Percentiles rank a stretch among this genome's conserved stretches.
phyloP scores from a whole-genome alignment of 192 early-diverging fungal species.

The Coemansia sp. region DNA sequence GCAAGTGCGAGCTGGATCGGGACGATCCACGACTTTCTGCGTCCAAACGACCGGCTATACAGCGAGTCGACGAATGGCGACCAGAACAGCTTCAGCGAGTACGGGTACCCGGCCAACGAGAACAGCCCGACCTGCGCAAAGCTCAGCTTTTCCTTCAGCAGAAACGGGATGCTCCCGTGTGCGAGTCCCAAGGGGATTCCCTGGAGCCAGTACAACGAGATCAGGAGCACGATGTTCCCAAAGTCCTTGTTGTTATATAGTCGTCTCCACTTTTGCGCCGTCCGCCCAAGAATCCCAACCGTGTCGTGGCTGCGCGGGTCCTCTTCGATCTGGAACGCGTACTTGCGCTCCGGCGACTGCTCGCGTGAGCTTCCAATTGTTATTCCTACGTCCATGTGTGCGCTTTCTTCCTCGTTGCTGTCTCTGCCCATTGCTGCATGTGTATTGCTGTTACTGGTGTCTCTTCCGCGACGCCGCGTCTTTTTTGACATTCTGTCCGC shows the following conservation, averaged over 20 bases:
- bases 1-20: slow-evolving; percentile 92
- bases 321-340: slow-evolving; percentile 46
- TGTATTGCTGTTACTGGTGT: slow-evolving; percentile 6
- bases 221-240: slow-evolving; percentile 57
- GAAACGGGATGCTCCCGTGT: slow-evolving; percentile 89
- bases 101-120: slow-evolving; percentile 93
- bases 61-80: slow-evolving; percentile 94
- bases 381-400: slow-evolving; percentile 35
- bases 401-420: slow-evolving; percentile 14
- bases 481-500: slow-evolving; percentile 29
- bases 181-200: slow-evolving; percentile 92
- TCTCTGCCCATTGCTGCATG: slow-evolving; percentile 11
- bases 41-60: slow-evolving; percentile 78
- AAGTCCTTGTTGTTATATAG: slow-evolving; percentile 56
- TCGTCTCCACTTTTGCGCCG: slow-evolving; percentile 24
- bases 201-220: slow-evolving; percentile 77
- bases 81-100: slow-evolving; percentile 97
- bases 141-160: slow-evolving; percentile 91
- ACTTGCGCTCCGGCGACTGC: slow-evolving; percentile 26
- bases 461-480: slow-evolving; percentile 33
- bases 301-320: slow-evolving; percentile 37
- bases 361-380: slow-evolving; percentile 32
- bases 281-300: not conserved
- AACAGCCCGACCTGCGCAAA: slow-evolving; percentile 93
- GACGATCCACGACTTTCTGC: slow-evolving; percentile 98